These are phyloP conservation scores for Aureobasidium namibiae DNA, from an alignment of 2,329 filamentous ascomycete species.

Conservation along the genomic window DNA sequence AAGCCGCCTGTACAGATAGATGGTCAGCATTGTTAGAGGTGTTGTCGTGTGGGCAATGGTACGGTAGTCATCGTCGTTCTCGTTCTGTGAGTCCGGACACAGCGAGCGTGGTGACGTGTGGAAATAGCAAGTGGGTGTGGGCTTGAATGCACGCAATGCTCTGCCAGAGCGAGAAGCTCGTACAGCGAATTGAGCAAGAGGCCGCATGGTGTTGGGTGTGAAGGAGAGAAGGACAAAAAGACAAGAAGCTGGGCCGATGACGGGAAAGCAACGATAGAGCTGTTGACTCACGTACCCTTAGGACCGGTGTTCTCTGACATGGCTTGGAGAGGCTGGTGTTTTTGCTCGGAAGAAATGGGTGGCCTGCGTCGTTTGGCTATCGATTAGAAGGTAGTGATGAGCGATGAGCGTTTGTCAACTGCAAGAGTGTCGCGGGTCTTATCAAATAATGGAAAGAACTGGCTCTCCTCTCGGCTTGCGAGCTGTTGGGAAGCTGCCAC, in stretches of 20 bases:
- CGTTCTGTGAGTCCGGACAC: not conserved
- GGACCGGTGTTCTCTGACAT: conserved; percentile 3
- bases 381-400: not conserved
- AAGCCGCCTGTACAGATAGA: conserved; percentile 42
- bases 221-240: too few species aligned
- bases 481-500: conserved; percentile 7
- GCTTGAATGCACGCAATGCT: not conserved
- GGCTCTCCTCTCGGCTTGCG: conserved; percentile 7
- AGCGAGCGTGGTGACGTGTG: conserved; percentile 6
- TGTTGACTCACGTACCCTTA: conserved; percentile 10
- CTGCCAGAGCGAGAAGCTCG: conserved; percentile 3
- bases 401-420: not conserved
- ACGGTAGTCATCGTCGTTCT: conserved; percentile 7
- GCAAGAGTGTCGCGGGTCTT: not conserved
- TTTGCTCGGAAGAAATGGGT: not conserved
- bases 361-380: not conserved
- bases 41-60: not conserved
- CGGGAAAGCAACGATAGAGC: not conserved
- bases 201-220: conserved; percentile 9
- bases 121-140: not conserved
- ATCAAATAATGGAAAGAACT: not conserved
- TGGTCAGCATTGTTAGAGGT: not conserved
- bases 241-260: not conserved
- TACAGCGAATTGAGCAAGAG: not conserved
- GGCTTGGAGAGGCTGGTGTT: not conserved